Base-by-base conservation (phyloP, 345 rosid genomes). In the Sonneratia caseolaris region DNA sequence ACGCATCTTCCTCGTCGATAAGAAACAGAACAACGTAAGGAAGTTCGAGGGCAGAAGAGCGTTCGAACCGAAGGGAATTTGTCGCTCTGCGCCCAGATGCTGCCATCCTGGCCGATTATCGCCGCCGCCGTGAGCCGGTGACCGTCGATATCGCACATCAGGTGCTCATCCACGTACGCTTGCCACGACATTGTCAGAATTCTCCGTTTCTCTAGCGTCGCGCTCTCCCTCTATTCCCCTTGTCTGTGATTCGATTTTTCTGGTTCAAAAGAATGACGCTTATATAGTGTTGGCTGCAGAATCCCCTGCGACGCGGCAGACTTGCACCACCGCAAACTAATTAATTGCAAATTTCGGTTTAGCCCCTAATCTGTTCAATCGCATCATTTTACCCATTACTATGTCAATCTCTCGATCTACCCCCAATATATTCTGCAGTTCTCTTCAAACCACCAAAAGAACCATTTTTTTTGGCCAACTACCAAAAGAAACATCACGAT, bases 51-150 rank as follows among this genome's bases (percentile, higher is more conserved):
- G 64, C n/a, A 16, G 51, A 47, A 13, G 47, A 38, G 22, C 18
- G 69, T 37, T 37, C 49, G 5, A 49, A 74, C 74, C 79, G 72
- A 53, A 66, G 87, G 87, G 78, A 82, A 84, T 38, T 16, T 66
- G 36, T 79, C 7, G 79, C 84, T 82, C 84, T 78, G 83, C 6
- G 85, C 85, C 85, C 87, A 84, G 32, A 81, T 81, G 81, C 78
- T 82, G 57, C 85, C 87, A 69, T 84, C 87, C 37, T 74, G 82
- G 71, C 87, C 87, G 73, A 84, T 56, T 72, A 84, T 84, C 27
- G 85, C 85, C 10, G 87, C 83, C 18, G 83, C 55, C 7, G 82
- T 61, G 68, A 82, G 84, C 49, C 64, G 70, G 18, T 81, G 76
- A 51, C 87, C 87, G 27, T 84, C 85, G 72, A 76, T 72, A 16